phyloP scores from a whole-genome alignment of 2,329 filamentous ascomycete genomes.

The Colletotrichum sansevieriae region DNA sequence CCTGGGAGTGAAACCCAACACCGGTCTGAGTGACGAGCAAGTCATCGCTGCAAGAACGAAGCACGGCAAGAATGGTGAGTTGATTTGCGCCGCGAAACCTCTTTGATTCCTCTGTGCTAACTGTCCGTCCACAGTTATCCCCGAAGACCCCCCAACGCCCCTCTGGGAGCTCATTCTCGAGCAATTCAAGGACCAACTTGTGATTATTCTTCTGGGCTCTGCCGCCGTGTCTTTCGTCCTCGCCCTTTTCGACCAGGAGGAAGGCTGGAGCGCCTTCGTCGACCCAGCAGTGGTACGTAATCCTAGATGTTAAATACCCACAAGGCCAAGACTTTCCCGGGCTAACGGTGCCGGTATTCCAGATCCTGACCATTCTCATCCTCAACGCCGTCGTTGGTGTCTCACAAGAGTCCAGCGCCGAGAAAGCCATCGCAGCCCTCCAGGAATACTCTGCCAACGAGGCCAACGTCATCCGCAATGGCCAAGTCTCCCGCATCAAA shows the following conservation, averaged over 20 bases:
- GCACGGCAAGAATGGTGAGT: constrained; percentile 76
- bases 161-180: constrained; percentile 97
- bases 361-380: constrained; percentile 97
- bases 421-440: constrained; percentile 97
- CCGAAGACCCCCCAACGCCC: constrained; percentile 94
- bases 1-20: constrained; percentile 67
- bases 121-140: constrained; percentile 60
- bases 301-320: constrained; percentile 32
- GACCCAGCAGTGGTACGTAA: constrained; percentile 90
- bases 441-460: constrained; percentile 99
- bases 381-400: constrained; percentile 98
- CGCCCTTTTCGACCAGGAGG: constrained; percentile 91
- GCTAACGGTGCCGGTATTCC: constrained; percentile 43
- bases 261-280: constrained; percentile 97
- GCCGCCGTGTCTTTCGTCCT: constrained; percentile 94
- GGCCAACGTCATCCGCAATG: constrained; percentile 91
- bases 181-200: constrained; percentile 99
- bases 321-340: constrained; percentile 32
- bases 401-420: constrained; percentile 97
- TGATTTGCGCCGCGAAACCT: constrained; percentile 26
- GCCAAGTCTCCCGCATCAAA: constrained; percentile 84
- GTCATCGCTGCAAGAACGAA: constrained; percentile 67
- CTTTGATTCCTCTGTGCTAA: constrained; percentile 38
- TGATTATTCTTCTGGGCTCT: constrained; percentile 93
- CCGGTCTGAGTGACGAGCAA: constrained; percentile 71